Evolutionary conservation across 306 rosid genomes (phyloP).

Genomic region (Vachellia collinsii): DNA sequence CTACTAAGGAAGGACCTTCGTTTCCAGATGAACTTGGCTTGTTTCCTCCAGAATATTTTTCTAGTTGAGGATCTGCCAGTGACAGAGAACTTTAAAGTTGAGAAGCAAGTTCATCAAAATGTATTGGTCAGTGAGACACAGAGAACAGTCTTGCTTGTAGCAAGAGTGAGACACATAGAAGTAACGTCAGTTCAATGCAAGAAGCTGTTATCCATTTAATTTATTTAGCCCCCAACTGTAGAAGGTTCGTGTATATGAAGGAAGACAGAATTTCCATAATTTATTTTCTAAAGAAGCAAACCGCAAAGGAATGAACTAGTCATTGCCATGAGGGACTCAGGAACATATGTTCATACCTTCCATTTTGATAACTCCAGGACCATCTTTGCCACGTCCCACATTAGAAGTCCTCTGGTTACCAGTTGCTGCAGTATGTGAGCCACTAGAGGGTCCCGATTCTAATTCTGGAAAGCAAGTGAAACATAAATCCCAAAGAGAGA

Average conservation of each 20-base stretch:
- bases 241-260: constrained; percentile 22
- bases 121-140: background rate
- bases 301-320: constrained; percentile 8
- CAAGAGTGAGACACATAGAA: background rate
- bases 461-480: constrained; percentile 51
- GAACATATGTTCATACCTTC: constrained; percentile 61
- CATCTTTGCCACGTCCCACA: constrained; percentile 63
- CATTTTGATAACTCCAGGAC: constrained; percentile 60
- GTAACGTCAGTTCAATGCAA: constrained; percentile 10
- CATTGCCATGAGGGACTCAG: background rate
- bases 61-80: constrained; percentile 71
- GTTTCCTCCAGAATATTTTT: constrained; percentile 68
- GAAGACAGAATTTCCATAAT: constrained; percentile 6
- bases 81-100: constrained; percentile 11
- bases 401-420: constrained; percentile 75
- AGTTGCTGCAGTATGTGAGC: constrained; percentile 46
- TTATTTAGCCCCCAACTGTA: constrained; percentile 17
- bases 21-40: constrained; percentile 63
- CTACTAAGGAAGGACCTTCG: constrained; percentile 82
- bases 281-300: constrained; percentile 10
- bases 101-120: constrained; percentile 26
- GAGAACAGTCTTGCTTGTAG: background rate
- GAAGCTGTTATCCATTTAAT: background rate
- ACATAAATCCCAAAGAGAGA: constrained; percentile 33
- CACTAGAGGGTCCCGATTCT: constrained; percentile 57